Evolutionary conservation across 768 basidiomycete genomes (phyloP).

Genomic region (Kwoniella dendrophila): DNA sequence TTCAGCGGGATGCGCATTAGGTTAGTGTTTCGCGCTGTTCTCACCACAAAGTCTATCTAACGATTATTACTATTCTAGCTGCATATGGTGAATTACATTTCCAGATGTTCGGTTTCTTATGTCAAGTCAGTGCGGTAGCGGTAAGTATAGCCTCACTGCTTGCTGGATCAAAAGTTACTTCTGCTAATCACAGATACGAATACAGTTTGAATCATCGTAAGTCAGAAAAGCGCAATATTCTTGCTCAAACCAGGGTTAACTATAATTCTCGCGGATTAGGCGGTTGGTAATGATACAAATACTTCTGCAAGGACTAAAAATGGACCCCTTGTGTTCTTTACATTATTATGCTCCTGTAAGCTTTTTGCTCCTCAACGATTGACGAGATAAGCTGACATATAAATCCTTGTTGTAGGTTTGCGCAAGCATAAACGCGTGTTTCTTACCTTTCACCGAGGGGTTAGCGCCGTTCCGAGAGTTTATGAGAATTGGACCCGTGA

Average conservation of each 20-base stretch:
- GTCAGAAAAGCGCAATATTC: not conserved
- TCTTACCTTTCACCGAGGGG: constrained; percentile 92
- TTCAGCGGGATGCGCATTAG: constrained; percentile 67
- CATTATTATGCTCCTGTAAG: constrained; percentile 88
- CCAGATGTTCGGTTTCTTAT: constrained; percentile 81
- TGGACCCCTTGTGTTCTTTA: constrained; percentile 93
- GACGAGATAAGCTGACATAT: not conserved
- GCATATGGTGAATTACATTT: constrained; percentile 87
- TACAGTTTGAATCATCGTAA: constrained; percentile 43
- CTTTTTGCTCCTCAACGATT: constrained; percentile 9
- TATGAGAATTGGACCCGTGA: constrained; percentile 64
- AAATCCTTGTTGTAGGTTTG: constrained; percentile 61
- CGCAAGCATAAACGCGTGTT: constrained; percentile 78
- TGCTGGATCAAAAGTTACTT: not conserved
- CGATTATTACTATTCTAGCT: constrained; percentile 55
- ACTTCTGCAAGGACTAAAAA: constrained; percentile 90
- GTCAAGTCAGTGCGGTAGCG: constrained; percentile 80
- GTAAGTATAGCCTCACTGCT: constrained; percentile 60
- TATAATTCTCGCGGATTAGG: constrained; percentile 71
- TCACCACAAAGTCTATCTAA: not conserved
- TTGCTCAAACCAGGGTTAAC: not conserved
- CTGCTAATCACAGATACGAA: constrained; percentile 8
- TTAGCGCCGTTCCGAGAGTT: constrained; percentile 79
- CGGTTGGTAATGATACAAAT: constrained; percentile 96
- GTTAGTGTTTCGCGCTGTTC: constrained; percentile 19